Evolutionary conservation across 2,329 filamentous ascomycete genomes (phyloP), one percentile per base, ranked within the genome.

Genomic region (Neurospora sp.): DNA sequence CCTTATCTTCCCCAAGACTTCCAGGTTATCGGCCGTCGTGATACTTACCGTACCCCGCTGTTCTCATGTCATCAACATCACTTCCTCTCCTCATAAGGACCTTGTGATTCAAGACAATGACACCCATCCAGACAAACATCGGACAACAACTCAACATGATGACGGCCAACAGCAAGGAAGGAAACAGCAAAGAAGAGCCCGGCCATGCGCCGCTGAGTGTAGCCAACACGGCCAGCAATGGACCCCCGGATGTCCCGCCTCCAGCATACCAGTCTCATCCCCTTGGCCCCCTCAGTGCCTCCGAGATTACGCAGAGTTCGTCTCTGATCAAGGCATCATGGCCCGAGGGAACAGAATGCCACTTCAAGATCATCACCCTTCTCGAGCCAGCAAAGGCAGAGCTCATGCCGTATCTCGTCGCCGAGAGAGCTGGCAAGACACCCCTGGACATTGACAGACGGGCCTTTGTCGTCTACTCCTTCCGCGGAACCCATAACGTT

Each of bases 321-420:
- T 74, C 77, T 1, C 78, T 89, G 39, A 80, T 90, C 72, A 83
- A 79, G 70, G 77, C 78, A 66, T 80, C 83, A 69, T 90, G 88
- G 85, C 88, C 87, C 0, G 78, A 80, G 12, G 81, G 82, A 33
- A 85, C 84, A 2, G 81, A 85, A 38, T 77, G 89, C 62, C 85
- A 89, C 68, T 91, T 89, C 82, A 90, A 90, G 77, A 81, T 81
- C 62, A 81, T 90, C 36, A 90, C 84, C n/a, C 78, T 89, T n/a
- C 79, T 83, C 57, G 86, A 89, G 75, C 86, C 87, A 5, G 79
- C 82, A 8, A 89, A 89, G 78, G 76, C 79, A 4, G 81, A 86
- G 57, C 80, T 87, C 8, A 74, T 84, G 28, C 82, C 81, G 2
- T 88, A 84, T 74, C 77, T 88, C 41, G 80, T 81, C 19, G 83